These are phyloP conservation scores for Macadamia tetraphylla DNA, from an alignment of 164 flowering plant genomes.

Conservation along the genomic window DNA sequence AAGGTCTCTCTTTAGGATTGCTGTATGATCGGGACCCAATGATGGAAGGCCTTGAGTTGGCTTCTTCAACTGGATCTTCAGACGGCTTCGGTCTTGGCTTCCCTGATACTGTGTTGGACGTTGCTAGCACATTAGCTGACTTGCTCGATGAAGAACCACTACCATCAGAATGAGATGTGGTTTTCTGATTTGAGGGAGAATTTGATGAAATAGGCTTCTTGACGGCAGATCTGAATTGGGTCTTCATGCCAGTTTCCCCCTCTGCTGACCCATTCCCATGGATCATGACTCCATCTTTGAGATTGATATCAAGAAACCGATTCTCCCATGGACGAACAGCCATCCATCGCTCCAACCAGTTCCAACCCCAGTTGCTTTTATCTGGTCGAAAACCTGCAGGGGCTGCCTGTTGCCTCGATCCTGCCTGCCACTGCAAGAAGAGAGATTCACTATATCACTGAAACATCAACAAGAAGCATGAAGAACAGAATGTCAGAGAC, in stretches of 20 bases:
- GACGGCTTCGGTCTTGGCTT: slow-evolving; percentile 46
- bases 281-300: slow-evolving; percentile 66
- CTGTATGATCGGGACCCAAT: slow-evolving; percentile 57
- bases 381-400: slow-evolving; percentile 83
- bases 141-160: slow-evolving; percentile 55
- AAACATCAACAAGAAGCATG: not conserved
- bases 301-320: slow-evolving; percentile 72
- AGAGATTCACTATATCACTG: slow-evolving; percentile 5
- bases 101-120: slow-evolving; percentile 21
- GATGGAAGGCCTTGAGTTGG: slow-evolving; percentile 32
- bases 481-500: not conserved
- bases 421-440: slow-evolving; percentile 90
- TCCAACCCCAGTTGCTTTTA: slow-evolving; percentile 99
- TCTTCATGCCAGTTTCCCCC: slow-evolving; percentile 25
- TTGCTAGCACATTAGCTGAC: slow-evolving; percentile 39
- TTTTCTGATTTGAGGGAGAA: slow-evolving; percentile 40
- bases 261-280: slow-evolving; percentile 45
- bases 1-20: slow-evolving; percentile 76
- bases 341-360: slow-evolving; percentile 99
- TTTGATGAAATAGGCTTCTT: slow-evolving; percentile 40
- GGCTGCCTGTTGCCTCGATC: slow-evolving; percentile 61
- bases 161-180: slow-evolving; percentile 68
- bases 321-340: slow-evolving; percentile 99
- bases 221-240: slow-evolving; percentile 34
- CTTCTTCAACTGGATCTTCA: slow-evolving; percentile 49